These are phyloP conservation scores for Fragilariopsis cylindrus DNA, from an alignment of 108 stramenopile genomes.

Conservation along the genomic window DNA sequence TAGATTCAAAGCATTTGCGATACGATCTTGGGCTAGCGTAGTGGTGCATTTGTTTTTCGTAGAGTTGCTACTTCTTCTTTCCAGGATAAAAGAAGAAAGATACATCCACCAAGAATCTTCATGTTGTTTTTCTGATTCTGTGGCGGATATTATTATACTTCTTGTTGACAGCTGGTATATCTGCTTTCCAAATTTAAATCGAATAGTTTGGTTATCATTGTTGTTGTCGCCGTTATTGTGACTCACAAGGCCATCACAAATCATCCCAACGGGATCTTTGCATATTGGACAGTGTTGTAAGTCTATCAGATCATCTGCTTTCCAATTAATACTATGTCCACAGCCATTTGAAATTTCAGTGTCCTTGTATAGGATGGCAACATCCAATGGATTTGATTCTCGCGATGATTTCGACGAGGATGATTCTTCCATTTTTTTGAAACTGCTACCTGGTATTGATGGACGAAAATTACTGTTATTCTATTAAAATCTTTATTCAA, in stretches of 20 bases:
- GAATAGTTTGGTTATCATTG: neutral
- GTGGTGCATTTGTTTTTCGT: neutral
- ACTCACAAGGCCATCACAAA: neutral
- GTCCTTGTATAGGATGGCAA: neutral
- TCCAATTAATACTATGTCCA: neutral
- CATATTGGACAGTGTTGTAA: constrained; percentile 1
- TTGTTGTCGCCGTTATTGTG: neutral
- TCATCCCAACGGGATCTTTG: neutral
- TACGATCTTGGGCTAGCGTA: constrained; percentile 4
- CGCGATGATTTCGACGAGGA: constrained; percentile 27
- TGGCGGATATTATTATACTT: neutral
- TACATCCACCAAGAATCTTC: no score
- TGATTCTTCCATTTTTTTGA: no score
- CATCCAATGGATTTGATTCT: constrained; percentile 31
- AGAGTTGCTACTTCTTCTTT: no score
- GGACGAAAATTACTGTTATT: no score
- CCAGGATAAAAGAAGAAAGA: no score
- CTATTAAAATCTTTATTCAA: no score
- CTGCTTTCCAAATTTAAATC: constrained; percentile 16
- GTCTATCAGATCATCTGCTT: constrained; percentile 2
- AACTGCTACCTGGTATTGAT: no score
- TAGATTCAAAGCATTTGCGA: constrained; percentile 12
- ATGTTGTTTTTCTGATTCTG: neutral
- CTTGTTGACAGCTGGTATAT: constrained; percentile 7
- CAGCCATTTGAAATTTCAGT: neutral